Base-by-base conservation (phyloP, 2,329 filamentous ascomycete species). In the Beauveria sp. region DNA sequence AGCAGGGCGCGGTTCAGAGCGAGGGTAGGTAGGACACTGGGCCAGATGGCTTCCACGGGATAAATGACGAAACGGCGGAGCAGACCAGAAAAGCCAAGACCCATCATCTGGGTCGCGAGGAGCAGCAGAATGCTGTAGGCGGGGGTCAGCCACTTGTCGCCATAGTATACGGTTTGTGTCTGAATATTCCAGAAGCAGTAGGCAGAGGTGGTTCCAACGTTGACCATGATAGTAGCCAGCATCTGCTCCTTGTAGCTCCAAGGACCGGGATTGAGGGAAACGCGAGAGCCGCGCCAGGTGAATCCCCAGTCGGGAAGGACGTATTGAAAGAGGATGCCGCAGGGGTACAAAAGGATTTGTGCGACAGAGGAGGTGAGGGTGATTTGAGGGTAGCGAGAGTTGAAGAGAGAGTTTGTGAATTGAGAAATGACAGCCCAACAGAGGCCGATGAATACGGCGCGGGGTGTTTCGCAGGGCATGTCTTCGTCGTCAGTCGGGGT, bases 221-320 rank as follows among this genome's bases (percentile, higher is more conserved):
- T 74, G 62, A 70, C 73, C 1, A 70, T 75, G 59, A 76, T 75
- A 0, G 72, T 76, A 0, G 70, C 67, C 52, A 76, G 73, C 68
- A 76, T 73, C 61, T 76, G 74, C 66, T 77, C 74, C 62, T 76
- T 76, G 64, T 72, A 73, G 1, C 68, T 71, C 73, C 73, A 77
- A 0, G 72, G 73, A 0, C 74, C 74, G 0, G 74, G 74, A 52
- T 77, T 77, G 42, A 76, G 69, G 2, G 73, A 72, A 62, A 66
- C 62, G 5, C 65, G 63, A 12, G 55, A 56, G 14, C 64, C 66
- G 9, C 54, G 24, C 24, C 43, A 43, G 26, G 34, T 62, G 47
- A 62, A 62, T 10, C 60, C 60, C 60, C 60, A 62, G 49, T 62
- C 60, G 20, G 60, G 60, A 18, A 62, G 54, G 38, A 54, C 14